These are phyloP conservation scores for Sedum album DNA, from an alignment of 164 flowering plant species.

Conservation along the genomic window DNA sequence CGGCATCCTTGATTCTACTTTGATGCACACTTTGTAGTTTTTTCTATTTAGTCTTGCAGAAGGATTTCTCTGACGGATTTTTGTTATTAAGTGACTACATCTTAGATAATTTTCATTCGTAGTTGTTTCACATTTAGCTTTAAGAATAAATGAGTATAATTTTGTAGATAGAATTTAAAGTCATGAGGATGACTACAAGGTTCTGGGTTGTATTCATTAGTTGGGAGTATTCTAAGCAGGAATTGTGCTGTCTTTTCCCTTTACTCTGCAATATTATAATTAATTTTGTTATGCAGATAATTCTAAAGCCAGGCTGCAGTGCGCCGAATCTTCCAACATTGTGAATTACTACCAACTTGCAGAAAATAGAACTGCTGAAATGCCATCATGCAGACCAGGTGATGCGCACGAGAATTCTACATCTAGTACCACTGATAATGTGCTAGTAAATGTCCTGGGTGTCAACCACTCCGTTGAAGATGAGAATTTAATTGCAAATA, in stretches of 20 bases:
- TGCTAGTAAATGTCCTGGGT: constrained; percentile 9
- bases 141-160: too few species aligned
- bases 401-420: constrained; percentile 11
- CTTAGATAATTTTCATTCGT: too few species aligned
- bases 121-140: too few species aligned
- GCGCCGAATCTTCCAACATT: constrained; percentile 11
- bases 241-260: not conserved
- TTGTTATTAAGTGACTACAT: too few species aligned
- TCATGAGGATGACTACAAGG: too few species aligned
- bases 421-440: not conserved
- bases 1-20: not conserved
- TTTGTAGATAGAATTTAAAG: too few species aligned
- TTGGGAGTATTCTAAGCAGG: not conserved
- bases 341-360: not conserved
- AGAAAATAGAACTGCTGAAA: constrained; percentile 7
- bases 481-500: constrained; percentile 17
- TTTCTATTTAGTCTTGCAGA: too few species aligned
- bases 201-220: not conserved
- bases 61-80: too few species aligned
- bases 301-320: not conserved
- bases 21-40: not conserved
- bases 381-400: constrained; percentile 11
- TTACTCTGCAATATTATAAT: not conserved
- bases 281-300: not conserved
- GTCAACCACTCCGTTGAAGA: constrained; percentile 19